These are phyloP conservation scores for Penicillium cinerascens DNA, from an alignment of 495 filamentous ascomycete genomes.

Conservation along the genomic window DNA sequence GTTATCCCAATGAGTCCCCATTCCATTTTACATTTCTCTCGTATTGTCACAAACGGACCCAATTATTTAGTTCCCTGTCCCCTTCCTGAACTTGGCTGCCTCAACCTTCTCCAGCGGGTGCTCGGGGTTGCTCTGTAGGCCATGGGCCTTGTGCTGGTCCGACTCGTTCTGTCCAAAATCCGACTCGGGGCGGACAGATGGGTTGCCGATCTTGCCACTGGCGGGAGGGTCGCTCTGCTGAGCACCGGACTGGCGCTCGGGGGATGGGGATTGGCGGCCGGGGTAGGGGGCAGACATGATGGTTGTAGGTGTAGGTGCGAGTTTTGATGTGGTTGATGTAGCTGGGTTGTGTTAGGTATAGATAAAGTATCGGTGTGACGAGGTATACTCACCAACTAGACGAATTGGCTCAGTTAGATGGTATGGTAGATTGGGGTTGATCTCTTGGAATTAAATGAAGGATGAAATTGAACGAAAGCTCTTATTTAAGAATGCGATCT, in stretches of 20 bases:
- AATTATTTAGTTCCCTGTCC: not conserved
- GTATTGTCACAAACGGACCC: not conserved
- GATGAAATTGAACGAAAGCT: not conserved
- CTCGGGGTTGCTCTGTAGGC: conserved; percentile 61
- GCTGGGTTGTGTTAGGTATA: not conserved
- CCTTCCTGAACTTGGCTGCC: conserved; percentile 59
- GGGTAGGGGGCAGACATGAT: conserved; percentile 41
- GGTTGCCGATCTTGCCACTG: conserved; percentile 51
- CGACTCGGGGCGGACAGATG: conserved; percentile 25
- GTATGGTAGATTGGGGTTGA: not conserved
- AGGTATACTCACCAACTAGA: not conserved
- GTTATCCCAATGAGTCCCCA: not conserved
- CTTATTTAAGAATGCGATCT: not conserved
- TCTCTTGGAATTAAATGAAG: not conserved
- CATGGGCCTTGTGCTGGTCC: conserved; percentile 29
- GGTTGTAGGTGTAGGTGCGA: conserved; percentile 6
- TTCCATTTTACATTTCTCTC: not conserved
- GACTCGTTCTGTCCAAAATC: conserved; percentile 38
- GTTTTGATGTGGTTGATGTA: not conserved
- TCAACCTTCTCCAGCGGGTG: conserved; percentile 66
- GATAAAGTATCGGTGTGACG: not conserved
- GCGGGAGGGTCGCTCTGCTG: conserved; percentile 59
- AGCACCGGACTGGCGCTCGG: conserved; percentile 60
- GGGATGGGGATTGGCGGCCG: conserved; percentile 80
- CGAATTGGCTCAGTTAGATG: not conserved